A percentile compares a stretch with the other conserved stretches of the same genome.
phyloP scores from a whole-genome alignment of 129 eudicot genomes.

The Flaveria brownii region DNA sequence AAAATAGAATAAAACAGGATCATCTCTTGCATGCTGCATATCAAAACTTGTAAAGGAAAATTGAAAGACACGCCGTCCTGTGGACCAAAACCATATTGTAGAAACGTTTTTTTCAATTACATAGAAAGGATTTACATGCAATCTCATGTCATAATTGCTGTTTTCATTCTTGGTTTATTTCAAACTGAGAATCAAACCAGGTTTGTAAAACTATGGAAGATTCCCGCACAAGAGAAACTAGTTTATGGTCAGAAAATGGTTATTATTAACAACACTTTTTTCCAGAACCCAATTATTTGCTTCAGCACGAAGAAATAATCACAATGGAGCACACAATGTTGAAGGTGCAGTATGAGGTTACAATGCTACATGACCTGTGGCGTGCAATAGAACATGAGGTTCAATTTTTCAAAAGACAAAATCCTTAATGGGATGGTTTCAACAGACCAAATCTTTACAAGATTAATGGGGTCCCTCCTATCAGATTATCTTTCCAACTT shows the following conservation, averaged over 20 bases:
- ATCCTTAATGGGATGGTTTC: background rate
- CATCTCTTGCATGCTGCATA: background rate
- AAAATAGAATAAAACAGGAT: background rate
- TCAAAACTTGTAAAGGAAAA: background rate
- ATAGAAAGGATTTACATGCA: no score
- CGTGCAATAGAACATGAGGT: background rate
- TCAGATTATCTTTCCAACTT: no score
- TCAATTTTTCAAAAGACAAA: background rate
- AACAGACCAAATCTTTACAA: background rate
- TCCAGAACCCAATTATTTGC: background rate
- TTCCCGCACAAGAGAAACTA: background rate
- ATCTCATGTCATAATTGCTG: background rate
- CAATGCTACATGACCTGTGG: background rate
- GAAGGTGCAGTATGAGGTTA: background rate
- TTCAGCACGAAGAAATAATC: background rate
- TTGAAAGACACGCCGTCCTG: background rate
- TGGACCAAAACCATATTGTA: background rate
- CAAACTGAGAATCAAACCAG: background rate
- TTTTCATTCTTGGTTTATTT: slow-evolving; percentile 7
- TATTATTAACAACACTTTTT: background rate
- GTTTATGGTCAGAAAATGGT: background rate
- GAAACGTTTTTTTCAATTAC: background rate
- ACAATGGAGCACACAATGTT: background rate
- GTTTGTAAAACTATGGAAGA: background rate
- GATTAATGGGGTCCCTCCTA: background rate